These are phyloP conservation scores for Jackrogersella multiformis DNA, from an alignment of 495 filamentous ascomycete species.

Conservation along the genomic window DNA sequence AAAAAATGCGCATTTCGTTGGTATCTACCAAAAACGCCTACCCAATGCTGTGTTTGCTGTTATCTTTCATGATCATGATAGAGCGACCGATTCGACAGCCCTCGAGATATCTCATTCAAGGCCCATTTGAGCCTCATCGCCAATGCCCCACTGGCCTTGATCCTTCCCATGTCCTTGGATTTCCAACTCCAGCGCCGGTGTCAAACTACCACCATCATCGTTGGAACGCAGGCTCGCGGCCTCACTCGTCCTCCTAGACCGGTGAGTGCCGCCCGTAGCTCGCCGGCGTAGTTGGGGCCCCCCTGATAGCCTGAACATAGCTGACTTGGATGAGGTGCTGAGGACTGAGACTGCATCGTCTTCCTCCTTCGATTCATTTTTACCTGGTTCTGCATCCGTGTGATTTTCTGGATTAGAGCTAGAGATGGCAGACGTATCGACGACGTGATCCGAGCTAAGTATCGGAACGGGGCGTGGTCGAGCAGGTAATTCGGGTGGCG, in stretches of 20 bases:
- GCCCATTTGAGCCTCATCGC: slow-evolving; percentile 64
- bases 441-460: slow-evolving; percentile 16
- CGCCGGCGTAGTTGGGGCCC: slow-evolving; percentile 40
- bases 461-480: slow-evolving; percentile 22
- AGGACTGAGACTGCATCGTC: slow-evolving; percentile 46
- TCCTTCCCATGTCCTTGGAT: slow-evolving; percentile 58
- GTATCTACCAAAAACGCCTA: slow-evolving; percentile 48
- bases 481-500: slow-evolving; percentile 33
- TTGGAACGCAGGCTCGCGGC: slow-evolving; percentile 46
- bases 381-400: slow-evolving; percentile 4
- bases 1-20: slow-evolving; percentile 31
- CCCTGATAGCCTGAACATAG: slow-evolving; percentile 31
- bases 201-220: slow-evolving; percentile 49
- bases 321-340: slow-evolving; percentile 45
- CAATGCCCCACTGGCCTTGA: slow-evolving; percentile 60
- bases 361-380: slow-evolving; percentile 30
- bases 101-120: slow-evolving; percentile 48
- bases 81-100: neutral
- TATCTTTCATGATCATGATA: slow-evolving; percentile 6
- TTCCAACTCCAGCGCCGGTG: slow-evolving; percentile 46
- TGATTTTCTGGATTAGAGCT: slow-evolving; percentile 29
- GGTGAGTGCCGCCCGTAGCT: slow-evolving; percentile 40
- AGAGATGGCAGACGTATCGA: slow-evolving; percentile 8
- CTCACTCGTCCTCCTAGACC: slow-evolving; percentile 49
- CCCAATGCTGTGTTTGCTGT: slow-evolving; percentile 27